A percentile compares a stretch with the other conserved stretches of the same genome.
Evolutionary conservation across 2,329 filamentous ascomycete species (phyloP).

Genomic region (Blastomyces parvus): DNA sequence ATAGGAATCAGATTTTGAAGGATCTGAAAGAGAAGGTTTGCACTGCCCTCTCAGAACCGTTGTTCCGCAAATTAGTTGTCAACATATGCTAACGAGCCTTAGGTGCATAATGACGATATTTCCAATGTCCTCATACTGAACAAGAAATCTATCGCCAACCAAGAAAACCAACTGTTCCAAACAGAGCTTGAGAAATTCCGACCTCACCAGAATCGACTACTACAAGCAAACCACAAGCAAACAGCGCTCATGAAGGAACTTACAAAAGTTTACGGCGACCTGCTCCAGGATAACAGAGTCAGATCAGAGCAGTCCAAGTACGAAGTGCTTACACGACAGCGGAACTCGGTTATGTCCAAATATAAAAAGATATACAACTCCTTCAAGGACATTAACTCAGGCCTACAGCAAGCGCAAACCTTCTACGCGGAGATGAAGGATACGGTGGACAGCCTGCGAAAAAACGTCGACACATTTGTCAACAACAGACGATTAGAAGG

Average conservation of each 20-base stretch:
- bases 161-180: slow-evolving; percentile 86
- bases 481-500: slow-evolving; percentile 89
- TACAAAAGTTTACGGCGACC: slow-evolving; percentile 71
- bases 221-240: slow-evolving; percentile 94
- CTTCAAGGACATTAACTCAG: slow-evolving; percentile 80
- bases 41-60: background rate
- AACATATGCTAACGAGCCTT: background rate
- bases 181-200: slow-evolving; percentile 96
- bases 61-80: slow-evolving; percentile 11
- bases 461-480: slow-evolving; percentile 96
- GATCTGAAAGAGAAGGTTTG: slow-evolving; percentile 93
- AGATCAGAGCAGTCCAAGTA: slow-evolving; percentile 92
- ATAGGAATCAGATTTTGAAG: slow-evolving; percentile 83
- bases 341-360: slow-evolving; percentile 67
- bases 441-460: slow-evolving; percentile 79
- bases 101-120: slow-evolving; percentile 95
- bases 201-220: slow-evolving; percentile 78
- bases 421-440: slow-evolving; percentile 97
- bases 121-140: slow-evolving; percentile 95
- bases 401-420: slow-evolving; percentile 74
- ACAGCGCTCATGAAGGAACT: slow-evolving; percentile 89
- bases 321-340: slow-evolving; percentile 74
- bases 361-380: slow-evolving; percentile 90
- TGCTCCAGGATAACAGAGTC: slow-evolving; percentile 90
- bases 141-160: slow-evolving; percentile 90